Base-by-base conservation (phyloP, 169 alveolate species). In the Plasmodium yoelii region DNA sequence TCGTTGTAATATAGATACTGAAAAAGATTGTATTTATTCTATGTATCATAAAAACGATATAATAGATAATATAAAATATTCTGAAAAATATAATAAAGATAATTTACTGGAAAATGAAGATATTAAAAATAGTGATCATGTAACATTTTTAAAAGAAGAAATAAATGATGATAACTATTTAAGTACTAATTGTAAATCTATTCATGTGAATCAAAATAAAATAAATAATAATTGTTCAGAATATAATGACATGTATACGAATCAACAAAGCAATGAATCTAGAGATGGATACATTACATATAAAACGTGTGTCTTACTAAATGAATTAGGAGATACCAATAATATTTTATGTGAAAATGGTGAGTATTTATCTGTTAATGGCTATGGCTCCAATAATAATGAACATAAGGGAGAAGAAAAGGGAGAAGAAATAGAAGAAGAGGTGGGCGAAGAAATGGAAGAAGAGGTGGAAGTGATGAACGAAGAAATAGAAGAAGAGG, bases 231-330 rank as follows among this genome's bases (percentile, higher is more conserved):
- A 46, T 5, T 13, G 59, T 7, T 2, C 59, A 6, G 59, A 51
- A 51, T 15, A 51, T 51, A 15, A 15, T 51, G 59, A 51, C 6
- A 15, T 12, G 7, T 51, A 13, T 51, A 51, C 24, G 6, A 18
- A 74, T 74, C 19, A 74, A 18, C 61, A 74, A 34, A 34, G 22
- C 19, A 0, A 51, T 51, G 59, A 15, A 51, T 51, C 5, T 51
- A 51, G 59, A 51, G 49, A 74, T 74, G 39, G 61, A 13, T 74
- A 74, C 19, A 74, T 74, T 18, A 74, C 88, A 4, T 74, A 74
- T 64, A 74, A 74, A 19, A 47, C 44, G 22, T 60, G 60, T 28
- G 73, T 74, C 5, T 22, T 60, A 22, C 13, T 22, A 19, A 59
- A 39, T 1, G 60, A 47, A 10, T 74, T 65, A 13, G 49, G 34